Base-by-base conservation (phyloP, 768 basidiomycete species). In the Termitomyces sp. region DNA sequence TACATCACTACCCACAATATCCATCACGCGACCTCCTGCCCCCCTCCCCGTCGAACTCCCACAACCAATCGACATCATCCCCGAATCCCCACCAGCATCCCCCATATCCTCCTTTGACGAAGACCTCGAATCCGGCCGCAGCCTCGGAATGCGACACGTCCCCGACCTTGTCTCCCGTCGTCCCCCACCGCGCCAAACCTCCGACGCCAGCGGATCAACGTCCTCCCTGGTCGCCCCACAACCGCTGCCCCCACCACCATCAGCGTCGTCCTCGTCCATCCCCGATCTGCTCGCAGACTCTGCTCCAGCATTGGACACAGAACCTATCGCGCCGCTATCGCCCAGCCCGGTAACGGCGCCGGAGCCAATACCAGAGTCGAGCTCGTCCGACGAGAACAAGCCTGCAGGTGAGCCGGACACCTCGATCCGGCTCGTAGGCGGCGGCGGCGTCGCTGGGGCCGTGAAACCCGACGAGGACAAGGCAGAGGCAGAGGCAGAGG, bases 1-100 rank as follows among this genome's bases (percentile, higher is more conserved):
- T 26, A 51, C 54, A 26, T 46, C 61, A 58, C 56, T 85, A 55
- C 86, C 87, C 28, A 78, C 74, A 14, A 84, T 87, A 56, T 81
- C 85, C 23, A 72, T 89, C 58, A 85, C 87, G 35, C 90, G 85
- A 73, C 79, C 86, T 9, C 89, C 90, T 2, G 84, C 81, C 0
- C 91, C 91, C 14, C 71, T 77, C 55, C 90, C 90, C 49, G 82
- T 93, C 13, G 79, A 80, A 55, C 74, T 93, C 20, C 91, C 91
- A 1, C 88, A 83, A 18, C 75, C 78, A 28, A 78, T 76, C 40
- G 87, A 88, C 64, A 85, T 89, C 40, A 72, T 76, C 23, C 61
- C 78, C 26, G 74, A 78, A 6, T 78, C 79, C 9, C 77, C 78
- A 1, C 74, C 79, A 6, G 77, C 79, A 50, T 81, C 82, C 18